Percentiles rank a stretch among this genome's conserved stretches.
phyloP scores from a whole-genome alignment of 192 early-diverging fungal genomes.

The Linnemannia zychae region DNA sequence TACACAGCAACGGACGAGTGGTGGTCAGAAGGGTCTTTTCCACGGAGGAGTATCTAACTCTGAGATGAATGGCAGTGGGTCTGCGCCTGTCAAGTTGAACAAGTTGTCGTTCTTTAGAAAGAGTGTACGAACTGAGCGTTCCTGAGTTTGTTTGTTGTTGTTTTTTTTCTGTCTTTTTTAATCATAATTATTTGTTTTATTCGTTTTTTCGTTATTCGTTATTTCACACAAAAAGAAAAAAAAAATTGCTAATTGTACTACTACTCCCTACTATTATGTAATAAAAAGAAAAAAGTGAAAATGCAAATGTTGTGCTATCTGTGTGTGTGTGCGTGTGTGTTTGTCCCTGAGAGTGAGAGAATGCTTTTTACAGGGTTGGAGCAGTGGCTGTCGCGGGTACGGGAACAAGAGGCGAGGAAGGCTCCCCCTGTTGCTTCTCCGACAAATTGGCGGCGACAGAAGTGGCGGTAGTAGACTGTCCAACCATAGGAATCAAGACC shows the following conservation, averaged over 20 bases:
- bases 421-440: background rate
- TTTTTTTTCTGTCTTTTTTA: background rate
- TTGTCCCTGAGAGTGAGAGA: background rate
- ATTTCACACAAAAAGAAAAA: background rate
- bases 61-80: constrained; percentile 20
- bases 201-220: background rate
- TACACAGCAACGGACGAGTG: constrained; percentile 13
- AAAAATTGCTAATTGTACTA: background rate
- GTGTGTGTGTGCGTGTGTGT: background rate
- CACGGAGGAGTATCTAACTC: constrained; percentile 32
- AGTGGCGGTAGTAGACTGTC: background rate
- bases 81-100: constrained; percentile 27
- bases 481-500: background rate
- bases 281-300: background rate
- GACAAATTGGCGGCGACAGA: background rate
- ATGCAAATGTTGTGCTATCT: background rate
- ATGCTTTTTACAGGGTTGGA: background rate
- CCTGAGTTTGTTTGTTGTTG: constrained; percentile 5
- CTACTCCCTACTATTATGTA: background rate
- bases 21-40: constrained; percentile 25
- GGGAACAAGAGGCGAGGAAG: background rate
- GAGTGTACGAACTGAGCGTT: constrained; percentile 32
- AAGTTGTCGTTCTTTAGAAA: constrained; percentile 53
- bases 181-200: background rate
- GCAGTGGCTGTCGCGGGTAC: background rate